Percentiles rank a stretch among this genome's conserved stretches.
Evolutionary conservation across 2,329 filamentous ascomycete species (phyloP).

Genomic region (Bipolaris cookei): DNA sequence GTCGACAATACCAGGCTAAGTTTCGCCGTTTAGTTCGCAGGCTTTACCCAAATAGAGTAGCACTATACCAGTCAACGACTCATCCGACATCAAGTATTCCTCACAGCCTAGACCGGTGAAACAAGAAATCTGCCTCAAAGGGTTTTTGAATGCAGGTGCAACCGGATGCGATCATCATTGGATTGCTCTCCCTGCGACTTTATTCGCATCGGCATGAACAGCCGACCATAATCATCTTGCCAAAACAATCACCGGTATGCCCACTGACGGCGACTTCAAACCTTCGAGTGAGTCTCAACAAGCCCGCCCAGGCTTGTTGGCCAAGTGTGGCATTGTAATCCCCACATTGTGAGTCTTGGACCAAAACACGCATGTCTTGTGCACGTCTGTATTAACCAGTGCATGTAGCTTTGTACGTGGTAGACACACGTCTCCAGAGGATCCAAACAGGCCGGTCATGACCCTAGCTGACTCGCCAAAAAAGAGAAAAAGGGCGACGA

Average conservation of each 20-base stretch:
- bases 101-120: constrained; percentile 28
- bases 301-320: constrained; percentile 30
- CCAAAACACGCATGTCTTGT: background rate
- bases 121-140: background rate
- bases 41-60: constrained; percentile 7
- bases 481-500: constrained; percentile 43
- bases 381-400: constrained; percentile 8
- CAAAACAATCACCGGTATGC: constrained; percentile 38
- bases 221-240: constrained; percentile 27
- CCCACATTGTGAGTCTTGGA: constrained; percentile 35
- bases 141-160: background rate
- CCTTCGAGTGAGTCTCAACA: constrained; percentile 35
- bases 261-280: constrained; percentile 36
- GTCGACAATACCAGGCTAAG: constrained; percentile 27
- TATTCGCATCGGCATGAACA: constrained; percentile 28
- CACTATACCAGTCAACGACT: background rate
- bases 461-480: constrained; percentile 41
- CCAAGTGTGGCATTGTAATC: constrained; percentile 37
- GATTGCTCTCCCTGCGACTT: constrained; percentile 3
- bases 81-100: background rate
- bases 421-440: constrained; percentile 30
- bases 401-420: constrained; percentile 42
- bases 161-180: background rate
- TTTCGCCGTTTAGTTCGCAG: constrained; percentile 5
- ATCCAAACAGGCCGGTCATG: constrained; percentile 35